Evolutionary conservation across 805 yeast genomes (phyloP), one percentile per base, ranked within the genome.

Genomic region (Candida odintsovae): DNA sequence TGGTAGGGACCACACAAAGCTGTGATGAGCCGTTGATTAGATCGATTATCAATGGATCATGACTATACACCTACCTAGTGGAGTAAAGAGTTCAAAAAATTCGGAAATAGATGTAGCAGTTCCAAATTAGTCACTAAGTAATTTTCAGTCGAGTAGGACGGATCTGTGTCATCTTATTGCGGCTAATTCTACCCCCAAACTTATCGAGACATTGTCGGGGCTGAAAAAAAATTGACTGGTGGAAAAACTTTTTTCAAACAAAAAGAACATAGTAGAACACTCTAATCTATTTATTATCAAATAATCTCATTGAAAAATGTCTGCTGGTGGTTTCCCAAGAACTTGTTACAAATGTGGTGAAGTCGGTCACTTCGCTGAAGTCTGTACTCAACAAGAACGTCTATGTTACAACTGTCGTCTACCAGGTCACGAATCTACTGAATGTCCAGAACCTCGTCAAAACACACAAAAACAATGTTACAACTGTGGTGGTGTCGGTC

Each of bases 311-410:
- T 33, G 36, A 33, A 33, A n/a, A 33, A 33, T 33, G 36, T 33
- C 36, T 33, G 63, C 64, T 58, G 60, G 63, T 53, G 58, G 55
- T 48, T 70, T 70, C 69, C 82, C 82, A 67, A 86, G 84, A 78
- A 83, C 92, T 54, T 86, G 95, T 75, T 86, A 80, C 77, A 88
- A 87, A 68, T 88, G 96, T 73, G 96, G 96, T 63, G 87, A 86
- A 71, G 77, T 84, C 58, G 96, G 96, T 54, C 96, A 88, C 74
- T 75, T 86, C 64, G 95, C 96, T 57, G 94, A 86, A 64, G 84
- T 80, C 64, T 90, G 97, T 73, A 73, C 78, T 53, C 90, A 88
- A 70, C 75, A 82, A 50, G 90, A 85, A 68, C 83, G 90, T 73
- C 75, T 88, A 64, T 88, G 96, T 72, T 88, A 89, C 85, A 88